phyloP scores from a whole-genome alignment of 805 yeast genomes.

The Barnettozyma wickerhamii region DNA sequence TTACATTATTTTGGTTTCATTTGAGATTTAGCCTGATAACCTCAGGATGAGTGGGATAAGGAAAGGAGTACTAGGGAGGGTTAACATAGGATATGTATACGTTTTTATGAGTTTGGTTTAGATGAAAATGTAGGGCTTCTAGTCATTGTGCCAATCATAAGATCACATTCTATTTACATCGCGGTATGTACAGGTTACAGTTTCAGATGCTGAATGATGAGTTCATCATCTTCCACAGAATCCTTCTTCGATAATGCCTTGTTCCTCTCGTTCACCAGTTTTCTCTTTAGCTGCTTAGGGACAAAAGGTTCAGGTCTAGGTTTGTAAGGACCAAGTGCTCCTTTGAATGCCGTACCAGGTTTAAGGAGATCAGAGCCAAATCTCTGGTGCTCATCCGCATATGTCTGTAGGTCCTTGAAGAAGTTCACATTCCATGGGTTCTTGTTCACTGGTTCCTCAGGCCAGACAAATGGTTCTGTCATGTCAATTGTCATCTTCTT shows the following conservation, averaged over 20 bases:
- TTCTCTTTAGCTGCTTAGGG: constrained; percentile 43
- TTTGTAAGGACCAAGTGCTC: constrained; percentile 52
- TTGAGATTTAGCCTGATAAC: no score
- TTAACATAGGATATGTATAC: no score
- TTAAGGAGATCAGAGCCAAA: constrained; percentile 64
- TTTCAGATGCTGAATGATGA: constrained; percentile 20
- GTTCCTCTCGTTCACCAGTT: constrained; percentile 41
- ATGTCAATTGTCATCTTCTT: constrained; percentile 97
- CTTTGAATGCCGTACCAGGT: constrained; percentile 72
- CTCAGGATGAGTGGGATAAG: no score
- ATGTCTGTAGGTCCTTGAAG: constrained; percentile 45
- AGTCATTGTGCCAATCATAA: no score
- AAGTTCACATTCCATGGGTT: constrained; percentile 37
- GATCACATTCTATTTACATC: constrained; percentile 10
- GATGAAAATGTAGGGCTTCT: no score
- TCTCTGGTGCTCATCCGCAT: constrained; percentile 45
- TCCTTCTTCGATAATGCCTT: constrained; percentile 17
- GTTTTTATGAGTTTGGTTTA: background rate
- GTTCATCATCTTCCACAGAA: constrained; percentile 18
- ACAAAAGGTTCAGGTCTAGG: constrained; percentile 64
- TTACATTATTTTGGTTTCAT: no score
- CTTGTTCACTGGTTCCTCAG: constrained; percentile 50
- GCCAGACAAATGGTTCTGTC: constrained; percentile 96
- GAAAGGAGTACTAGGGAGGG: no score
- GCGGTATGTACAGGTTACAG: constrained; percentile 4